Conservation (phyloP, 2,329 filamentous ascomycete genomes). For the Neospermospora avenae region DNA sequence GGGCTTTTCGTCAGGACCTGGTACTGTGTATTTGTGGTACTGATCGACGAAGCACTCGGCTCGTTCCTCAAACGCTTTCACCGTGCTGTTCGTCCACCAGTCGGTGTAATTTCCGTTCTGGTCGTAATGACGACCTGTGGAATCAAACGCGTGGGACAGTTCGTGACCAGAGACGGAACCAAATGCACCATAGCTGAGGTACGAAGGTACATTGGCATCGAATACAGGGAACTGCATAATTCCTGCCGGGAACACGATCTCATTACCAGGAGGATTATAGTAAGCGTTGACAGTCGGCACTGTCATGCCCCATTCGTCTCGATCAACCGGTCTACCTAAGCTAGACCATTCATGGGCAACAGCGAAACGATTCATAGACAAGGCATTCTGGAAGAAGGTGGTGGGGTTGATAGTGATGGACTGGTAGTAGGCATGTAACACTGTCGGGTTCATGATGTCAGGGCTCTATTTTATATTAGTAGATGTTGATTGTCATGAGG, state of each 20-base stretch:
- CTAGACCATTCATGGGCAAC: conserved; percentile 51
- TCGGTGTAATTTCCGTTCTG: conserved; percentile 60
- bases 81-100: conserved; percentile 63
- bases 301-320: conserved; percentile 58
- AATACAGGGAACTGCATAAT: conserved; percentile 69
- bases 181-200: conserved; percentile 67
- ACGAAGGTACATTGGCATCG: conserved; percentile 58
- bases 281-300: conserved; percentile 64
- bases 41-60: conserved; percentile 67
- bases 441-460: conserved; percentile 55
- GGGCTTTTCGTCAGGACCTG: conserved; percentile 51
- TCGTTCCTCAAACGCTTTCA: conserved; percentile 54
- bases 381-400: conserved; percentile 55
- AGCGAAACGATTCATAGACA: conserved; percentile 49
- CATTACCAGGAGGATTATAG: conserved; percentile 60
- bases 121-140: conserved; percentile 61
- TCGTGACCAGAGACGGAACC: conserved; percentile 67
- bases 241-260: conserved; percentile 66
- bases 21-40: conserved; percentile 58
- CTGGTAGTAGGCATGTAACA: conserved; percentile 55
- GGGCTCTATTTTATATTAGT: conserved; percentile 43
- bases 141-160: conserved; percentile 68
- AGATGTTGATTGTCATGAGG: background rate
- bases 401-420: conserved; percentile 47
- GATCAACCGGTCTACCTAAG: conserved; percentile 57